Evolutionary conservation across 2,329 filamentous ascomycete genomes (phyloP), one percentile per base, ranked within the genome.

Genomic region (Colletotrichum filicis): DNA sequence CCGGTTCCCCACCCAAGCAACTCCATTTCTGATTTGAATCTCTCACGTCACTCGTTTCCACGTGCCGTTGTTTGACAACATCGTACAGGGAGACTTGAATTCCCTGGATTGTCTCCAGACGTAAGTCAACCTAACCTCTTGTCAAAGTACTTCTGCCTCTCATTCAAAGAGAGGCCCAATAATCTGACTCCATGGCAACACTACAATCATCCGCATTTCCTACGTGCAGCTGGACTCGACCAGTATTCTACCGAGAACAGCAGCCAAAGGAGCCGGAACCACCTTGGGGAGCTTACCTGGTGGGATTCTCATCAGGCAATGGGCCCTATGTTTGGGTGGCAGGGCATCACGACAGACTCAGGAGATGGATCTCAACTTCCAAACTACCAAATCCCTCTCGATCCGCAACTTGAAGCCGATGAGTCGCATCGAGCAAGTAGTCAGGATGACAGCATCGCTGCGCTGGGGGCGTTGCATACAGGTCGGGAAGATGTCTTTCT

Each of bases 181-280:
- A 58, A 19, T 32, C 66, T 58, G 66, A 57, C 22, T 52, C 22
- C 35, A 69, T 69, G 66, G 66, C 30, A 49, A 35, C 49, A 9
- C 52, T 14, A 64, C 24, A 26, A 49, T 28, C 66, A 19, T n/a
- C n/a, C 35, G 2, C 28, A 7, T 19, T n/a, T 37, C 11, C 22
- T 12, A 22, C 16, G 19, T 7, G 16, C 22, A 24, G 60, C 24
- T 7, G 42, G 5, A 35, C 22, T 6, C n/a, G n/a, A n/a, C n/a
- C 24, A 2, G 32, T 24, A 30, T 24, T 63, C 59, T 24, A 64
- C 24, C 35, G 49, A 57, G 52, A 53, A 64, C 59, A 69, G 6
- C 32, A 64, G 5, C 32, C 58, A 5, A 69, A 64, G 35, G 52
- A 69, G 53, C 59, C 66, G 3, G n/a, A 35, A 16, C 66, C 59